Evolutionary conservation across 495 filamentous ascomycete species (phyloP).

Genomic region (Cryomyces minteri): DNA sequence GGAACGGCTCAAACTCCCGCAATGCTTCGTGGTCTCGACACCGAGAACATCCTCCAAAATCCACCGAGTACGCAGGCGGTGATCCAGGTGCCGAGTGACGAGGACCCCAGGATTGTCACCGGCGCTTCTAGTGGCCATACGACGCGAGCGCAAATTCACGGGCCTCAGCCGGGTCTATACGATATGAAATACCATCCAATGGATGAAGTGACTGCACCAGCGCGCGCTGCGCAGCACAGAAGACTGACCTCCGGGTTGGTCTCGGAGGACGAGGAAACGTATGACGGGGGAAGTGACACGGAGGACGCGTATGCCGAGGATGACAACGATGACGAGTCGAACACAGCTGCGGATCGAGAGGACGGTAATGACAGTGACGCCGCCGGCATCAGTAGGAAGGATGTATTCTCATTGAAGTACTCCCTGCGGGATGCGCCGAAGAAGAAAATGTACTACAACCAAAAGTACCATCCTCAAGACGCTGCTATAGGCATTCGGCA

Average conservation of each 20-base stretch:
- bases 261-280: no score
- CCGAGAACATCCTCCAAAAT: constrained; percentile 4
- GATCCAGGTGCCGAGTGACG: constrained; percentile 2
- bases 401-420: no score
- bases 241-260: not conserved
- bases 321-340: no score
- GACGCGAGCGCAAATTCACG: constrained; percentile 1
- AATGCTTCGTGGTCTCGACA: constrained; percentile 2
- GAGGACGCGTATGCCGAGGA: no score
- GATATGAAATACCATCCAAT: constrained; percentile 20
- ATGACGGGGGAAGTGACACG: no score
- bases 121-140: constrained; percentile 1
- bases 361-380: no score
- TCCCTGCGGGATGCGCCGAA: no score
- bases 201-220: constrained; percentile 13
- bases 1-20: not conserved
- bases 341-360: no score
- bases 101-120: not conserved
- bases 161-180: constrained; percentile 4
- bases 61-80: not conserved
- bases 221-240: constrained; percentile 6
- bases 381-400: no score
- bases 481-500: no score
- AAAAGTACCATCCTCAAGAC: no score
- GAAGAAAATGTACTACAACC: no score